Evolutionary conservation across 1,284 basidiomycete species (phyloP).

Genomic region (Leccinum holopus): DNA sequence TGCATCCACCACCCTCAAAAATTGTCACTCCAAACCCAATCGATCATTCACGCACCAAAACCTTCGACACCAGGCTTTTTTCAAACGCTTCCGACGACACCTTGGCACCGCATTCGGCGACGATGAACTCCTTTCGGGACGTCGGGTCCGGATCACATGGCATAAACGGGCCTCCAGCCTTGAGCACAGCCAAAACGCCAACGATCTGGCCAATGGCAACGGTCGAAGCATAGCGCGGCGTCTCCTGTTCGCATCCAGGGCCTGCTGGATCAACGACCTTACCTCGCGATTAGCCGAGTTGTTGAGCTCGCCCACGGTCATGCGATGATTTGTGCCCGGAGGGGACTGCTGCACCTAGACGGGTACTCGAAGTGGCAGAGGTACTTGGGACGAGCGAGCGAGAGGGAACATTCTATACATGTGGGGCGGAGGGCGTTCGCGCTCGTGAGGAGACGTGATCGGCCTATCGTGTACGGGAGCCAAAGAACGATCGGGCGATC

Average conservation of each 20-base stretch:
- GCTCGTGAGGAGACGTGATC: too few relatives aligned
- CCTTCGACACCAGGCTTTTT: conserved; percentile 24
- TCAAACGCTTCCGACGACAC: conserved; percentile 25
- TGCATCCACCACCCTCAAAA: conserved; percentile 5
- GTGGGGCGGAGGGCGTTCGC: too few relatives aligned
- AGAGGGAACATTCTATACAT: too few relatives aligned
- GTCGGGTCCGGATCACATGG: conserved; percentile 12
- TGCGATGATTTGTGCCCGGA: too few relatives aligned
- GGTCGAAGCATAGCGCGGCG: conserved; percentile 33
- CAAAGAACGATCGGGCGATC: too few relatives aligned
- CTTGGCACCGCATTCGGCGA: conserved; percentile 30
- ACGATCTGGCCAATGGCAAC: conserved; percentile 17
- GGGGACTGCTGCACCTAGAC: too few relatives aligned
- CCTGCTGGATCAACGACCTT: conserved; percentile 26
- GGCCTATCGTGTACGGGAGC: too few relatives aligned
- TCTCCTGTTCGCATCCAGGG: conserved; percentile 24
- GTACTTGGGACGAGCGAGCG: too few relatives aligned
- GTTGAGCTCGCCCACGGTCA: conserved; percentile 21
- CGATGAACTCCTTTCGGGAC: conserved; percentile 31
- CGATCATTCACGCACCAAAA: conserved; percentile 18
- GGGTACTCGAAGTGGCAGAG: too few relatives aligned
- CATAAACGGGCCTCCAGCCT: too few relatives aligned
- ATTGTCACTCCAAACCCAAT: neutral
- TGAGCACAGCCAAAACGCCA: too few relatives aligned
- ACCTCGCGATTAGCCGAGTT: conserved; percentile 28